Conservation (phyloP, 73 alveolate genomes). For the Paramecium primaurelia region DNA sequence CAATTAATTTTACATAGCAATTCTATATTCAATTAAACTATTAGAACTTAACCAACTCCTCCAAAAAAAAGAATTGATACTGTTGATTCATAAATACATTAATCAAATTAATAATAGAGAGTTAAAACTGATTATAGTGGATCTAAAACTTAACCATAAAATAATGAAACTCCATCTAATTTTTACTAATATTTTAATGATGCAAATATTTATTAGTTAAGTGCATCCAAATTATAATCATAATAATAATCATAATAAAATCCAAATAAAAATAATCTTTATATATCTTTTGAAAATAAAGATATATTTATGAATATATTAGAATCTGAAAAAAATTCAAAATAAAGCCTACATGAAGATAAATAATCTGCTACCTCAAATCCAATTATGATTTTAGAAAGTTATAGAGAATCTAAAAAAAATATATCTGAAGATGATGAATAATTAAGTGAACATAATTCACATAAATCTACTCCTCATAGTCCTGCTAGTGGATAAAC, state of each 20-base stretch:
- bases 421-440: not conserved
- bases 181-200: not conserved
- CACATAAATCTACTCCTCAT: slow-evolving; percentile 30
- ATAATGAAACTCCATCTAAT: not conserved
- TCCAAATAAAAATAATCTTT: not conserved
- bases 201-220: not conserved
- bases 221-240: slow-evolving; percentile 11
- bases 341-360: not conserved
- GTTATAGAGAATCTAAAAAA: slow-evolving; percentile 24
- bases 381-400: slow-evolving; percentile 26
- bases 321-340: slow-evolving; percentile 7
- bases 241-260: not conserved
- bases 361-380: not conserved
- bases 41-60: slow-evolving; percentile 36
- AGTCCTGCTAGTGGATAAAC: slow-evolving; percentile 50
- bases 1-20: not conserved
- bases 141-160: not conserved
- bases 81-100: not conserved
- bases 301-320: slow-evolving; percentile 26
- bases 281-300: slow-evolving; percentile 38
- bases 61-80: slow-evolving; percentile 16
- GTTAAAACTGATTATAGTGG: not conserved
- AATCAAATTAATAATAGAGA: not conserved
- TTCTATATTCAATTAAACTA: not conserved
- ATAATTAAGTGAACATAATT: not conserved